Base-by-base conservation (phyloP, 495 filamentous ascomycete genomes). In the Saxophila tyrrhenica region DNA sequence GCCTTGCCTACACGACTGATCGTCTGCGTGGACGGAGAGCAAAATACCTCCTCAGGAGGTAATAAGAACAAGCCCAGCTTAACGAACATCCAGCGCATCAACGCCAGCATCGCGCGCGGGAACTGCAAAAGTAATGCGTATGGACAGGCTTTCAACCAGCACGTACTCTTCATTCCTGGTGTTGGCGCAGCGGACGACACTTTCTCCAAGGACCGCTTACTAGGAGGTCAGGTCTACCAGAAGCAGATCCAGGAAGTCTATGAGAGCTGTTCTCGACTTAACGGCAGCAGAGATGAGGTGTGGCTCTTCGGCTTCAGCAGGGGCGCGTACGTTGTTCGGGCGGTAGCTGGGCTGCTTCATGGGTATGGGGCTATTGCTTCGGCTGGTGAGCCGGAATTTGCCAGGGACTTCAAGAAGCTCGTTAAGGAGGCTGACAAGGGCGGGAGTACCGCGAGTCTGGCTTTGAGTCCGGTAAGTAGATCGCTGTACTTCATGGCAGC, bases 301-400 rank as follows among this genome's bases (percentile, higher is more conserved):
- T 61, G 58, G 58, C 24, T 61, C 1, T 61, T 56, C 42, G 58
- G 58, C 32, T 61, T 57, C 35, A 42, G 48, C 23, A 48, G 58
- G 2, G 58, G 58, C 11, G 58, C 54, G 9, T 61, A 48, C 25
- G 50, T 57, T 19, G 53, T 51, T n/a, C 53, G 58, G 1, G 58
- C 58, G 10, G 58, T 61, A 11, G 58, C 58, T 13, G 58, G 58
- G 3, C 44, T 61, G 44, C 49, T 61, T 2, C 53, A 61, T 23
- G 19, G 48, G 16, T 45, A 48, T 39, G 53, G 58, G 20, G 53
- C 58, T 21, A 10, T 56, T 20, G 19, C 46, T 17, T 57, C 58
- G 7, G 58, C 54, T 5, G 58, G 54, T 16, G 25, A 49, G 23
- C 49, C 54, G 11, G 53, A 54, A n/a, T 61, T 57, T 29, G 41